Conservation (phyloP, 192 early-diverging fungal species). For the Borealophlyctis nickersoniae region DNA sequence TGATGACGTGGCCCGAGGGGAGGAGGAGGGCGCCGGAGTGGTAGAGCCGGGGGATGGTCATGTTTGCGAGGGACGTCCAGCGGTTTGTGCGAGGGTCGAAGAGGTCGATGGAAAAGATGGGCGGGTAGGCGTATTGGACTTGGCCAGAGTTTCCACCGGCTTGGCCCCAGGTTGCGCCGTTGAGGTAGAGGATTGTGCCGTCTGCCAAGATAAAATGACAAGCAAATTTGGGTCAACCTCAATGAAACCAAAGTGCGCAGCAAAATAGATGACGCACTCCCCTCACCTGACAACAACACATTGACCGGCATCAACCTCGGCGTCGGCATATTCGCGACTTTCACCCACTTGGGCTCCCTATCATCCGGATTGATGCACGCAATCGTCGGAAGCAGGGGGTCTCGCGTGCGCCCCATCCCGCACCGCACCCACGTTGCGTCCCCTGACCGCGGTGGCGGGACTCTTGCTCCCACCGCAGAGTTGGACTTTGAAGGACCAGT, state of each 20-base stretch:
- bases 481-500: neutral
- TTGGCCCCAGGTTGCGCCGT: constrained; percentile 32
- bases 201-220: too few species aligned
- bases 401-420: neutral
- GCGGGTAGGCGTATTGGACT: constrained; percentile 25
- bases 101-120: constrained; percentile 26
- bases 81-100: constrained; percentile 26
- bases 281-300: constrained; percentile 27
- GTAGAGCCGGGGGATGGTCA: constrained; percentile 24
- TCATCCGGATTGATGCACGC: constrained; percentile 9
- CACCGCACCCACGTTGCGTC: neutral
- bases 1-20: constrained; percentile 26
- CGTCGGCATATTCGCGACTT: constrained; percentile 1
- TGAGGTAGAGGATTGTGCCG: constrained; percentile 31
- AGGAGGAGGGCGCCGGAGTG: constrained; percentile 36
- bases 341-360: constrained; percentile 4
- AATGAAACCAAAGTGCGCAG: too few species aligned
- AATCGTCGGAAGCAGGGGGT: neutral
- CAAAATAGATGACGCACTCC: neutral
- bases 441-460: neutral
- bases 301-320: constrained; percentile 27
- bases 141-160: constrained; percentile 38
- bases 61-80: constrained; percentile 9
- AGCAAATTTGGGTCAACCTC: too few species aligned
- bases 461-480: constrained; percentile 21